Evolutionary conservation across 2,329 filamentous ascomycete genomes (phyloP).

Genomic region (Penicillium fuscoglaucum): DNA sequence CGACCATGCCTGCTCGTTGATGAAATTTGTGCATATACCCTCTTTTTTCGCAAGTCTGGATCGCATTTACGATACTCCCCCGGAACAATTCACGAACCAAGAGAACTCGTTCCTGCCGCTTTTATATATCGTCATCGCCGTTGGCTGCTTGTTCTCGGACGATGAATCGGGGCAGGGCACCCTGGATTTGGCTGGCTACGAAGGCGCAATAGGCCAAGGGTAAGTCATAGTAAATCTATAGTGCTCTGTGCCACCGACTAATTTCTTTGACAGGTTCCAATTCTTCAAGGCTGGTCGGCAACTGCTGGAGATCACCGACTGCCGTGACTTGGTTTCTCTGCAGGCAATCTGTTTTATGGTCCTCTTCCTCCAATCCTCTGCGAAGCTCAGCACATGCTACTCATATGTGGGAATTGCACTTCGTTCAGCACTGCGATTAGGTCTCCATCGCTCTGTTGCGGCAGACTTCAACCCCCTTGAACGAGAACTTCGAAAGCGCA

Average conservation of each 20-base stretch:
- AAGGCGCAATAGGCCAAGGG: conserved; percentile 57
- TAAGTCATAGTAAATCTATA: conserved; percentile 33
- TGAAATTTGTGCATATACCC: conserved; percentile 77
- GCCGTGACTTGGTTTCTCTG: conserved; percentile 70
- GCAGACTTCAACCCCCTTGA: conserved; percentile 70
- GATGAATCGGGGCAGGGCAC: conserved; percentile 49
- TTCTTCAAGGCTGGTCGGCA: conserved; percentile 70
- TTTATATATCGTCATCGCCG: conserved; percentile 67
- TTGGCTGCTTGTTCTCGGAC: conserved; percentile 71
- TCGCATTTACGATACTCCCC: conserved; percentile 69
- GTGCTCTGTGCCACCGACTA: not conserved
- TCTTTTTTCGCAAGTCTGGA: conserved; percentile 77
- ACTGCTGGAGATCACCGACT: conserved; percentile 62
- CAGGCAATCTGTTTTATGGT: conserved; percentile 79
- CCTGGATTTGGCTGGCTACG: conserved; percentile 49
- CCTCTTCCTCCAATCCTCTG: conserved; percentile 75
- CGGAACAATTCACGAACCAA: conserved; percentile 62
- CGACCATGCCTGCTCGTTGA: conserved; percentile 62
- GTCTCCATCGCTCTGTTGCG: conserved; percentile 71
- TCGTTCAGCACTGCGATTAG: conserved; percentile 72
- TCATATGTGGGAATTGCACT: conserved; percentile 77
- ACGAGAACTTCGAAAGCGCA: conserved; percentile 71
- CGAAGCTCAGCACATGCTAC: conserved; percentile 77
- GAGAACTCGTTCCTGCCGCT: conserved; percentile 70
- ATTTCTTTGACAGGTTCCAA: conserved; percentile 57